Evolutionary conservation across 2,329 filamentous ascomycete genomes (phyloP), one percentile per base, ranked within the genome.

Genomic region (Aspergillus fumigatus): DNA sequence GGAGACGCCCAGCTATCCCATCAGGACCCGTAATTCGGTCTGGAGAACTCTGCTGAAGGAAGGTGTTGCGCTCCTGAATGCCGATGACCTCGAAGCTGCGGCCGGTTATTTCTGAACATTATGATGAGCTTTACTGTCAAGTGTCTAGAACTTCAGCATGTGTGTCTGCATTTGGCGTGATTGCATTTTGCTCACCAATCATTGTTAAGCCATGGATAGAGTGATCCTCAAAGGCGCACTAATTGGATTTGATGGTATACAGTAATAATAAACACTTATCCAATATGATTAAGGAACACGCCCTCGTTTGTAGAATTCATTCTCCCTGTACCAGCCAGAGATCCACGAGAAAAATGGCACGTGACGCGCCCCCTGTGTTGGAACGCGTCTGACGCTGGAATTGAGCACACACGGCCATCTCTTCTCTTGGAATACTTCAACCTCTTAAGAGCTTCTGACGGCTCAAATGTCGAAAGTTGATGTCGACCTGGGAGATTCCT

Each of bases 51-150:
- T 88, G 58, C 75, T 80, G 61, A 75, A 80, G 51, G 82, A 82
- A 56, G 84, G 84, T 0, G 83, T 84, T n/a, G 81, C 81, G 56
- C 66, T 88, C 56, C 63, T 88, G 51, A 88, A 87, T 69, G 84
- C 82, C 0, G 85, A 88, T 76, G 85, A 88, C 72, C 61, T 88
- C 51, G 75, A 79, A 58, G 84, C 71, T 21, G 79, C 75, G 17
- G 77, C 79, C 19, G 75, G 70, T 23, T 62, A 66, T 48, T 73
- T 73, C 27, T 73, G 56, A 60, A 14, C 19, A 25, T 23, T 23
- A 25, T 47, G 11, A 21, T 26, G 14, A 26, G 11, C 10, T 14
- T 25, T 17, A 11, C 41, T 26, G 43, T 11, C 19, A 25, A 29
- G 27, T 10, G 10, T 29, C 9, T 11, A 45, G 25, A 43, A 21